Conservation (phyloP, 495 filamentous ascomycete genomes). For the Podospora pseudoanserina region DNA sequence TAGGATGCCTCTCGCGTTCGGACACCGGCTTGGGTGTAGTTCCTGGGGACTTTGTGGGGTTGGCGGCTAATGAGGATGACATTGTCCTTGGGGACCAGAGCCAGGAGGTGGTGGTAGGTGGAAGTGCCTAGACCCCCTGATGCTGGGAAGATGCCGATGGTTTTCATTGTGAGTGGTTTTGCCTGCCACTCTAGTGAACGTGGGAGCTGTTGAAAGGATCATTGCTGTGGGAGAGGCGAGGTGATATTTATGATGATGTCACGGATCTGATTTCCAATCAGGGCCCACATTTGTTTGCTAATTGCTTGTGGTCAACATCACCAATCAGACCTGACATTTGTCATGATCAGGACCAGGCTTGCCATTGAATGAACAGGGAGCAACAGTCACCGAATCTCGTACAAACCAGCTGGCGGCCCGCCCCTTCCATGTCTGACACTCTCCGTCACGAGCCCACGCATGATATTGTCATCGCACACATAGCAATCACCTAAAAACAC, state of each 20-base stretch:
- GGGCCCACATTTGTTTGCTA: too few relatives aligned
- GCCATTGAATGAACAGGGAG: too few relatives aligned
- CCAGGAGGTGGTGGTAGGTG: conserved; percentile 44
- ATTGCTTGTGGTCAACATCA: too few relatives aligned
- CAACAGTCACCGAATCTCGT: background rate
- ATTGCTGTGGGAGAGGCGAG: too few relatives aligned
- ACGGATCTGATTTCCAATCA: too few relatives aligned
- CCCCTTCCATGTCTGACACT: background rate
- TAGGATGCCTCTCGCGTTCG: conserved; percentile 42
- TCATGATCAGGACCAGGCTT: too few relatives aligned
- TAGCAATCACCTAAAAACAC: background rate
- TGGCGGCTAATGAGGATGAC: conserved; percentile 46
- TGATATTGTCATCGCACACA: background rate
- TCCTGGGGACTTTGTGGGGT: conserved; percentile 36
- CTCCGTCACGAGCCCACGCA: background rate
- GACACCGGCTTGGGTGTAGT: conserved; percentile 27
- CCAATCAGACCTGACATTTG: too few relatives aligned
- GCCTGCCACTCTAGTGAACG: background rate
- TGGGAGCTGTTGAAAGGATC: background rate
- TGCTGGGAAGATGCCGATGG: conserved; percentile 48
- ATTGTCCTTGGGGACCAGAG: conserved; percentile 37
- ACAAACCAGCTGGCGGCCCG: background rate
- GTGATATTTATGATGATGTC: too few relatives aligned
- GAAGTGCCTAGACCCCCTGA: conserved; percentile 48
- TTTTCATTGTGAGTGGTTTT: conserved; percentile 1